Base-by-base conservation (phyloP, 352 stramenopile genomes). In the Phytophthora quininea region DNA sequence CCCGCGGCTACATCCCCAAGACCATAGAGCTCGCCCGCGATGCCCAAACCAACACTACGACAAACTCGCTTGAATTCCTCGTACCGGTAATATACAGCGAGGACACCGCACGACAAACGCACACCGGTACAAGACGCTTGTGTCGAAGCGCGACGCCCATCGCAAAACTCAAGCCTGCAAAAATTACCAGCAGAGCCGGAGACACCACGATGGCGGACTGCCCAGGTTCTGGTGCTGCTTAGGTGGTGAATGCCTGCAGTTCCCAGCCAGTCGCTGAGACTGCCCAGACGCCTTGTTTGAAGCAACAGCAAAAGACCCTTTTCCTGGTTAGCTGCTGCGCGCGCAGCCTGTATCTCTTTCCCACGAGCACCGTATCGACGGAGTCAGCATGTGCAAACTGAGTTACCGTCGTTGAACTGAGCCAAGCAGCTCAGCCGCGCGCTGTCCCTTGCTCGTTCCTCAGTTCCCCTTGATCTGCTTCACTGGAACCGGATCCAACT, bases 281-380 rank as follows among this genome's bases (percentile, higher is more conserved):
- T 46, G 38, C 9, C 38, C 38, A 14, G 38, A 15, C 9, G 19
- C 19, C 19, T 24, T 24, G 19, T 24, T 24, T 24, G 19, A 24
- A 24, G 19, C 19, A 24, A 24, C 19, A 24, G 19, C 19, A 24
- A 24, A 24, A 24, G 19, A 24, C 19, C 19, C 19, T 24, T 24
- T 51, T 10, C 38, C 37, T 10, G 38, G 33, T 52, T 35, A 33
- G 62, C 33, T 40, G 15, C 43, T 43, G 63, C 47, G 63, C 62
- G 45, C 2, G 30, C 35, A 43, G 58, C 14, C 65, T 50, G 65
- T 56, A 54, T 73, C 65, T 73, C 49, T 73, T 73, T 64, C 65
- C 65, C 58, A 24, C 15, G 35, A 42, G 32, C 58, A 61, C 58
- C 47, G 65, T 64, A 69, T 62, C 32, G 19, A 57, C 45, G 35